Evolutionary conservation across 139 green algal species (phyloP).

Genomic region (Coelastrella sp.): DNA sequence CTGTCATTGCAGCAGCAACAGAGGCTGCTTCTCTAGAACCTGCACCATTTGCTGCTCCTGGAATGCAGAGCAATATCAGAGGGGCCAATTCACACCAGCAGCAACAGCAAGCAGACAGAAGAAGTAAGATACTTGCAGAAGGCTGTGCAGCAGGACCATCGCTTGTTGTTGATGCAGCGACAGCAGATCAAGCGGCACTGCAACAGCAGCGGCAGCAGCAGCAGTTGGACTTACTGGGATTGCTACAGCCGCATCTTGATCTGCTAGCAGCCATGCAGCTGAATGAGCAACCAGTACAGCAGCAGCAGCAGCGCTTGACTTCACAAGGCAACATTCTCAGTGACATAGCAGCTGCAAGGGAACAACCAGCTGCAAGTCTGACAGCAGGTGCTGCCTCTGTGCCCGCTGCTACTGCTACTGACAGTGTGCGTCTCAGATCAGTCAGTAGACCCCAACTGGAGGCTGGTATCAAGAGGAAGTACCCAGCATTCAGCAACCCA

Average conservation of each 20-base stretch:
- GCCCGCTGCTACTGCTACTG: background rate
- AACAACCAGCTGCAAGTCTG: background rate
- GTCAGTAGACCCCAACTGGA: constrained; percentile 13
- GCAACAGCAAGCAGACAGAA: too few species aligned
- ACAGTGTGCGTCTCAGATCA: background rate
- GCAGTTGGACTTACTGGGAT: background rate
- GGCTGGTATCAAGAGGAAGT: constrained; percentile 23
- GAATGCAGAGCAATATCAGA: background rate
- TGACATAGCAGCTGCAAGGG: too few species aligned
- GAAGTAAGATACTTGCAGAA: too few species aligned
- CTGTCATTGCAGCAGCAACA: constrained; percentile 35
- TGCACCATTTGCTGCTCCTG: constrained; percentile 5
- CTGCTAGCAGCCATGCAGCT: constrained; percentile 40
- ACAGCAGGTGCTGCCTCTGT: constrained; percentile 2
- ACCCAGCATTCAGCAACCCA: constrained; percentile 22
- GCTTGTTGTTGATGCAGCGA: too few species aligned
- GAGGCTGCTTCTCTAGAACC: constrained; percentile 45
- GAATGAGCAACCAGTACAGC: constrained; percentile 9
- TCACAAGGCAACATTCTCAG: background rate
- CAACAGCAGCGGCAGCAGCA: background rate
- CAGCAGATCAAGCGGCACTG: too few species aligned
- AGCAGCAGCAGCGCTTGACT: background rate
- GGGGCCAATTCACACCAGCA: background rate
- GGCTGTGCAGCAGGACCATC: background rate
- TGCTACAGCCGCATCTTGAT: constrained; percentile 11